phyloP scores from a whole-genome alignment of 2,329 filamentous ascomycete genomes.

The Fusarium sp. region DNA sequence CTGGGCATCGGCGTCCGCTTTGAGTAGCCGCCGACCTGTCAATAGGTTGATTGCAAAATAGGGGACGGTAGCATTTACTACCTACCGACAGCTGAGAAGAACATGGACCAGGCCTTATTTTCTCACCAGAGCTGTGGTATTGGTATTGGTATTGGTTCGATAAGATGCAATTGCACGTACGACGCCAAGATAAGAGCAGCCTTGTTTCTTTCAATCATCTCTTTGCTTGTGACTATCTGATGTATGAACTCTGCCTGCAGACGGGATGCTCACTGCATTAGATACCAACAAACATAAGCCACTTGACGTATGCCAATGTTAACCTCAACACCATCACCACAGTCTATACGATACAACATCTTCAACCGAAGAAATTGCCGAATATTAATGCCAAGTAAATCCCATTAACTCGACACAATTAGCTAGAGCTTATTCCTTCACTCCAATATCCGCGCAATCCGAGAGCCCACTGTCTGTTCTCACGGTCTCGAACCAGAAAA shows the following conservation, averaged over 20 bases:
- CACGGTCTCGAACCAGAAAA: background rate
- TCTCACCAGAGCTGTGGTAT: background rate
- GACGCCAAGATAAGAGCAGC: conserved; percentile 19
- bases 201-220: background rate
- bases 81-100: background rate
- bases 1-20: background rate
- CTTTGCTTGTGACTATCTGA: background rate
- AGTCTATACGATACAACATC: background rate
- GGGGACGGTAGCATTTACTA: conserved; percentile 15
- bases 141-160: background rate
- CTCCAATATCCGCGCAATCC: background rate
- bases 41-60: background rate
- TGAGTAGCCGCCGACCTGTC: conserved; percentile 10
- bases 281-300: background rate
- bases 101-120: background rate
- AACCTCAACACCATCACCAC: conserved; percentile 16
- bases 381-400: background rate
- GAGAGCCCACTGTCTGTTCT: conserved; percentile 6
- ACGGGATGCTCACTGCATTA: background rate
- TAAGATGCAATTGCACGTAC: conserved; percentile 10
- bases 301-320: conserved; percentile 19
- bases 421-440: background rate
- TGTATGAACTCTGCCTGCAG: conserved; percentile 4
- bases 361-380: background rate
- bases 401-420: background rate